A percentile compares a stretch with the other conserved stretches of the same genome.
Evolutionary conservation across 306 rosid genomes (phyloP).

Genomic region (Castanea crenata): DNA sequence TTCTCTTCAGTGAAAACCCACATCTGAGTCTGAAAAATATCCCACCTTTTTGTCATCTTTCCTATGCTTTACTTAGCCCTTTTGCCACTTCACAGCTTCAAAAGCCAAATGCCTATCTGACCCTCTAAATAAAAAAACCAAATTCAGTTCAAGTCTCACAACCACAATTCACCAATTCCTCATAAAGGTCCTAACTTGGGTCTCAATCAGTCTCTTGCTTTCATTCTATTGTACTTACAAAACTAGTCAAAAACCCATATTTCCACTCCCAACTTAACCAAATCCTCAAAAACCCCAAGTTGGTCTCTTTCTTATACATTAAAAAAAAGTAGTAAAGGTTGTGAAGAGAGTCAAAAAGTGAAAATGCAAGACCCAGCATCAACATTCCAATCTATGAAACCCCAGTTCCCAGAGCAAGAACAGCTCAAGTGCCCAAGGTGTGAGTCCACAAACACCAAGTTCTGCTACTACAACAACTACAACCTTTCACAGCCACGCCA

Average conservation of each 20-base stretch:
- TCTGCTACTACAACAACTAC: constrained; percentile 96
- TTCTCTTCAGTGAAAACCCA: constrained; percentile 15
- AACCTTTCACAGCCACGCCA: constrained; percentile 97
- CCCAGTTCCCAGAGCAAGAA: constrained; percentile 86
- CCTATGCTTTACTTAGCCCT: constrained; percentile 5
- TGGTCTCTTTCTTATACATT: not conserved
- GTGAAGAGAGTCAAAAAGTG: not conserved
- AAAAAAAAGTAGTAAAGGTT: not conserved
- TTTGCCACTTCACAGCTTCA: constrained; percentile 33
- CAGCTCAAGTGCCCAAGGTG: constrained; percentile 88
- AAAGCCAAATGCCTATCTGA: constrained; percentile 1
- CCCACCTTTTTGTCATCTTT: constrained; percentile 33
- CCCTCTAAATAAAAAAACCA: not conserved
- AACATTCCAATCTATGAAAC: constrained; percentile 43
- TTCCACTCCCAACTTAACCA: not conserved
- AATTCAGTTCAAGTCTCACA: constrained; percentile 5
- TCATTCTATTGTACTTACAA: too few species aligned
- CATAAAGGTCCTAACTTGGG: not conserved
- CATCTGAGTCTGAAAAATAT: constrained; percentile 25
- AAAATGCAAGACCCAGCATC: constrained; percentile 70
- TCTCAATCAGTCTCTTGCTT: not conserved
- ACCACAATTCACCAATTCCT: not conserved
- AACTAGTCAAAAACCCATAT: not conserved
- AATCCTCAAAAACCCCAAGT: not conserved
- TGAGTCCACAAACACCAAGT: constrained; percentile 82